Base-by-base conservation (phyloP, 2,329 filamentous ascomycete species). In the Penicillium oxalicum region DNA sequence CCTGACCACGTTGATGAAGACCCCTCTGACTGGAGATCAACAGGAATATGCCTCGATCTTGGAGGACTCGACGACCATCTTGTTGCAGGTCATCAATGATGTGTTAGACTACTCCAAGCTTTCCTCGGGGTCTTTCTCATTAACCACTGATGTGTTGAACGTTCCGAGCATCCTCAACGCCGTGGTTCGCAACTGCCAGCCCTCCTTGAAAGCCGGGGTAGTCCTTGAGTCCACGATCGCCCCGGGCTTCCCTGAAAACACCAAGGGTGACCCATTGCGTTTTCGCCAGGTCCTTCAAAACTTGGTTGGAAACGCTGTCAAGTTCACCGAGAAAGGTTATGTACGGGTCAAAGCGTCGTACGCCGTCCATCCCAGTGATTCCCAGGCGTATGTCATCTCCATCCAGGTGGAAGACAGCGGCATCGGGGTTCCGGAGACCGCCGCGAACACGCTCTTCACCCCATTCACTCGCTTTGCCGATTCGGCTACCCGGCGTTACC, bases 31-130 rank as follows among this genome's bases (percentile, higher is more conserved):
- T 5, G 61, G 72, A 1, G 72, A 79, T 37, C 81, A 84, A 61
- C 71, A 73, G 24, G 80, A 84, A 48, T 77, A 77, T 37, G 74
- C 77, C 1, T 70, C 71, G 36, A 78, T 83, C 40, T 79, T 84
- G 47, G 74, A 80, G 54, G 79, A 82, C 48, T 83, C 80, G 0
- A 80, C 78, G 2, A 73, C 77, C 18, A 70, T 82, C 2, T 68
- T 84, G 24, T 65, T 84, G 13, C 77, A 79, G 53, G 75, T 84
- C 42, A 83, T 84, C 61, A 83, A 84, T 57, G 79, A 83, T 51
- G 81, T 85, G 40, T 71, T 84, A n/a, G 81, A 85, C 64, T 84
- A 82, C 58, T 83, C 81, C 8, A 84, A 83, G 55, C 70, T 83
- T 5, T 75, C 77, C 0, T 79, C 79, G 0, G 79, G 79, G n/a